Evolutionary conservation across 176 grass and related monocot genomes (phyloP).

Genomic region (Hyparrhenia diplandra): DNA sequence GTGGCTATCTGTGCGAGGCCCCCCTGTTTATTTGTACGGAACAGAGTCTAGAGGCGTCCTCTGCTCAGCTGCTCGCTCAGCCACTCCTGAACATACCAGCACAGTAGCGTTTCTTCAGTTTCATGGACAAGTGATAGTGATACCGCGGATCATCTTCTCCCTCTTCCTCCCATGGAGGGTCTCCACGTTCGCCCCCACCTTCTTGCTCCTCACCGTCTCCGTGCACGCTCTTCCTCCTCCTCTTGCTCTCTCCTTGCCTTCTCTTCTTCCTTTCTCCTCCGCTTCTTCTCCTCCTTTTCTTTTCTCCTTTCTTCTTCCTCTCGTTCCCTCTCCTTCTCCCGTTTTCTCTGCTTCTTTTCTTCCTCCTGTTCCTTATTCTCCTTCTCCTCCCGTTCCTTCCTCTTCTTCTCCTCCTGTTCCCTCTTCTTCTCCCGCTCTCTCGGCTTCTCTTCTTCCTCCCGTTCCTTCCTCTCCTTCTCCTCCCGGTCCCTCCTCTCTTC

Average conservation of each 20-base stretch:
- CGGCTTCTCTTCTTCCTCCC: not conserved
- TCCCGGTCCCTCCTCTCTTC: not conserved
- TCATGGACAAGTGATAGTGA: not conserved
- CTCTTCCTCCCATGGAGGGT: too few relatives aligned
- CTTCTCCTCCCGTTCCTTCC: not conserved
- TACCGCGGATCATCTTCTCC: not conserved
- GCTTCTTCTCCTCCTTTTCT: not conserved
- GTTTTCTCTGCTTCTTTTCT: too few relatives aligned
- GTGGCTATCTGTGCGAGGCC: not conserved
- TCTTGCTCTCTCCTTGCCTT: not conserved
- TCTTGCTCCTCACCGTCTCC: too few relatives aligned
- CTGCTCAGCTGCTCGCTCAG: not conserved
- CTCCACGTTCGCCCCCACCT: too few relatives aligned
- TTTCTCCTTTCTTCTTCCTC: not conserved
- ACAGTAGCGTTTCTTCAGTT: not conserved
- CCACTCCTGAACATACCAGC: not conserved
- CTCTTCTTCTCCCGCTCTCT: too few relatives aligned
- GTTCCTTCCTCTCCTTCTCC: not conserved
- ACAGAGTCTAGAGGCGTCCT: not conserved
- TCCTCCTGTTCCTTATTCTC: too few relatives aligned
- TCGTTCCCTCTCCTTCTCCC: too few relatives aligned
- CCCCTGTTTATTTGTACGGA: conserved; percentile 18
- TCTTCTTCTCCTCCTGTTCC: not conserved
- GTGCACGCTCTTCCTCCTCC: too few relatives aligned
- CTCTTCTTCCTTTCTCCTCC: not conserved